Percentiles rank a stretch among this genome's conserved stretches.
Evolutionary conservation across 495 filamentous ascomycete species (phyloP).

Genomic region (Penicillium bovifimosum): DNA sequence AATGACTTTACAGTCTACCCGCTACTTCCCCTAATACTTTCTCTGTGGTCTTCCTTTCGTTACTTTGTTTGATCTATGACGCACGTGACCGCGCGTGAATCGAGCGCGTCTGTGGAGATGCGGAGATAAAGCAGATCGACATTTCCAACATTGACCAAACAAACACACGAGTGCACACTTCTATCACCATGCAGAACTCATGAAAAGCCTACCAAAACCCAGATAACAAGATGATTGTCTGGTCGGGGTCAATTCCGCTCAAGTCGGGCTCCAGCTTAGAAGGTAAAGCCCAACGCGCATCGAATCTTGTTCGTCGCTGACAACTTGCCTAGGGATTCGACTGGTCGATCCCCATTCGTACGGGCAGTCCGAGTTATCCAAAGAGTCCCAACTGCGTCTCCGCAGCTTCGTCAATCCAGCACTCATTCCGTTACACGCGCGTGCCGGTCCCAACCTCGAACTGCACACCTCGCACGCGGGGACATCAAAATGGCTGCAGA

Average conservation of each 20-base stretch:
- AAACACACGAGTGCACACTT: too few relatives aligned
- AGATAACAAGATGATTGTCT: conserved; percentile 33
- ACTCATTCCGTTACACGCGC: conserved; percentile 44
- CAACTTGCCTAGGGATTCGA: conserved; percentile 29
- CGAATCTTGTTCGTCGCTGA: conserved; percentile 10
- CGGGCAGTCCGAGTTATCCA: conserved; percentile 38
- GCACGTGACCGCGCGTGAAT: conserved; percentile 14
- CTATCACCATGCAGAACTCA: not conserved
- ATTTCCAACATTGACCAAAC: not conserved
- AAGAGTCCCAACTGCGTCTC: conserved; percentile 32
- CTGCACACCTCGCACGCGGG: conserved; percentile 33
- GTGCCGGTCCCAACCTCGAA: conserved; percentile 47
- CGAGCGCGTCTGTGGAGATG: conserved; percentile 8
- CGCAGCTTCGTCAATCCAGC: conserved; percentile 44
- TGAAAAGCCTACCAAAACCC: not conserved
- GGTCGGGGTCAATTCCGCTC: conserved; percentile 33
- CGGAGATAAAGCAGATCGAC: conserved; percentile 5
- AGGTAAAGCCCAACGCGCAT: conserved; percentile 25
- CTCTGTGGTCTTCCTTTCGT: not conserved
- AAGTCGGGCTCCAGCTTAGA: conserved; percentile 27
- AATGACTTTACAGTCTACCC: too few relatives aligned
- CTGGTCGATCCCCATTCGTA: conserved; percentile 34
- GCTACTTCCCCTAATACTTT: too few relatives aligned
- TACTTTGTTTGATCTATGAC: not conserved
- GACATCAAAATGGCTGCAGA: conserved; percentile 42